phyloP scores from a whole-genome alignment of 2,329 filamentous ascomycete species.

The Ceratocystis alfenasii region DNA sequence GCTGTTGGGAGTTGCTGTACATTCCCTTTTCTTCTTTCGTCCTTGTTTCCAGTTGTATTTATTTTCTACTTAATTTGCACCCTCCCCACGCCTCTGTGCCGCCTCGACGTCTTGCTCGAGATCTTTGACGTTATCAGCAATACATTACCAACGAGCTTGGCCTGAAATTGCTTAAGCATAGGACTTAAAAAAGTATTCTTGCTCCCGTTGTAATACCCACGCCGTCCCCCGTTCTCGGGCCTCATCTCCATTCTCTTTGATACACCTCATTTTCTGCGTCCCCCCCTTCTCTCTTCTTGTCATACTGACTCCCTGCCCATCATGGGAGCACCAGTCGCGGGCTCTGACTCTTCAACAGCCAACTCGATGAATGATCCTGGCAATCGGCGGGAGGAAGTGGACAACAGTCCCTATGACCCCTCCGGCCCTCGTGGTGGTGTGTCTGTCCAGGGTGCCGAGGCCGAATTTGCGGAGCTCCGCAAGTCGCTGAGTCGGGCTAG shows the following conservation, averaged over 20 bases:
- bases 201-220: not conserved
- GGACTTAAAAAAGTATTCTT: not conserved
- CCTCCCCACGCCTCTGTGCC: not conserved
- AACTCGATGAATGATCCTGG: slow-evolving; percentile 17
- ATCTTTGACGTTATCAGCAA: not conserved
- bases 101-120: not conserved
- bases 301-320: not conserved
- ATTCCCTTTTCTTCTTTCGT: not conserved
- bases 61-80: not conserved
- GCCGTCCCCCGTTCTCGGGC: not conserved
- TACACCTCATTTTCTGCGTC: not conserved
- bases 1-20: not conserved
- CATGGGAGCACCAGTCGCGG: slow-evolving; percentile 19
- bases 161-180: no score
- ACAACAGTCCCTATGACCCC: slow-evolving; percentile 14
- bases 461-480: slow-evolving; percentile 58
- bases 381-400: slow-evolving; percentile 6
- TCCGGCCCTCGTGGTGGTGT: slow-evolving; percentile 35
- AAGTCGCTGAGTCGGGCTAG: slow-evolving; percentile 48
- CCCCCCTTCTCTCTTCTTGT: not conserved
- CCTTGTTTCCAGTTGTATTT: not conserved
- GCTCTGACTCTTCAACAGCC: slow-evolving; percentile 21
- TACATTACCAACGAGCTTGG: no score
- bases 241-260: not conserved
- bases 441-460: slow-evolving; percentile 54